Evolutionary conservation across 2,329 filamentous ascomycete genomes (phyloP).

Genomic region (Ophiocordyceps camponoti-leonardi): DNA sequence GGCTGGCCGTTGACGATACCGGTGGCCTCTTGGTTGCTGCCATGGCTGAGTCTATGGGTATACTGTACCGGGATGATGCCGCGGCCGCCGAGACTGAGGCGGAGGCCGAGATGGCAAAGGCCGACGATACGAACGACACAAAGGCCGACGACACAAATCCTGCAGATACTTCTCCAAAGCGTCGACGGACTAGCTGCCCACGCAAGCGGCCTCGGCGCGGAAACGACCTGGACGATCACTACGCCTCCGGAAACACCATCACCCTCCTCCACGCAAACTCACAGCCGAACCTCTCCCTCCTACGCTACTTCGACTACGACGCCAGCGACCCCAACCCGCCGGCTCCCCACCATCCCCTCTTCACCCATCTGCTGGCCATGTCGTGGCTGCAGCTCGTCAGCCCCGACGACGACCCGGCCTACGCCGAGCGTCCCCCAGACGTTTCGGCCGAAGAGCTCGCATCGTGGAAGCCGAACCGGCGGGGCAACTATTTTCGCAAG

Average conservation of each 20-base stretch:
- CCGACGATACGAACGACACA: neutral
- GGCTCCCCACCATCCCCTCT: conserved; percentile 56
- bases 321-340: conserved; percentile 40
- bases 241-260: conserved; percentile 54
- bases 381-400: conserved; percentile 85
- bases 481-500: conserved; percentile 80
- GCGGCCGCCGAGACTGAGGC: conserved; percentile 5
- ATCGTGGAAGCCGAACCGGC: conserved; percentile 62
- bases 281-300: conserved; percentile 71
- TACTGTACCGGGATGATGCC: conserved; percentile 39
- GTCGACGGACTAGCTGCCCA: conserved; percentile 6
- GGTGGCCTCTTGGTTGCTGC: conserved; percentile 68
- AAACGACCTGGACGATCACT: conserved; percentile 44
- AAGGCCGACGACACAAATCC: neutral
- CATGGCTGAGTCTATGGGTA: conserved; percentile 76
- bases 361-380: conserved; percentile 63
- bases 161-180: neutral
- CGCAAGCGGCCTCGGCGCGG: conserved; percentile 14
- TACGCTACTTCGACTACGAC: conserved; percentile 85
- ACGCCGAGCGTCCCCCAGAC: conserved; percentile 44
- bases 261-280: conserved; percentile 68
- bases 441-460: conserved; percentile 44
- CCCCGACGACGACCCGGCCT: conserved; percentile 58
- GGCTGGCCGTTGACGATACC: conserved; percentile 76
- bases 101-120: conserved; percentile 1